phyloP scores from a whole-genome alignment of 495 filamentous ascomycete genomes.

The Hypoxylon rickii region DNA sequence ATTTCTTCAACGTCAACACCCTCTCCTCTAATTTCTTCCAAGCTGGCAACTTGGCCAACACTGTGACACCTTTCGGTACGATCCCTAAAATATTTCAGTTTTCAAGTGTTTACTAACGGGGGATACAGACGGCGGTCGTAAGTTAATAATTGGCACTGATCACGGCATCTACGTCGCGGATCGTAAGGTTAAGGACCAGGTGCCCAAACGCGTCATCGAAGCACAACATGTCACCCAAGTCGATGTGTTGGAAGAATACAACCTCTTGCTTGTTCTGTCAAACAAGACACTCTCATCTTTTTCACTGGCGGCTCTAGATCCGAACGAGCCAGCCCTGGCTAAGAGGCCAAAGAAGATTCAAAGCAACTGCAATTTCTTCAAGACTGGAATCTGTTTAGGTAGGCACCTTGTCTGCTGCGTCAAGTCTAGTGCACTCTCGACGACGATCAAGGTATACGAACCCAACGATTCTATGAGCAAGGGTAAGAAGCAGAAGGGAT shows the following conservation, averaged over 20 bases:
- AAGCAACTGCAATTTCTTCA: slow-evolving; percentile 97
- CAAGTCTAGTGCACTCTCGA: slow-evolving; percentile 85
- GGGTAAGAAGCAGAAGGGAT: slow-evolving; percentile 86
- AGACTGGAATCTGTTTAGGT: slow-evolving; percentile 90
- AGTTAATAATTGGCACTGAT: slow-evolving; percentile 92
- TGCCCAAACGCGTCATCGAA: slow-evolving; percentile 85
- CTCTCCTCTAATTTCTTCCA: slow-evolving; percentile 87
- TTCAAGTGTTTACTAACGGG: slow-evolving; percentile 40
- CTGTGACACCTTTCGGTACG: slow-evolving; percentile 86
- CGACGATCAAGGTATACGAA: slow-evolving; percentile 97
- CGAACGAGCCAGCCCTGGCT: slow-evolving; percentile 73
- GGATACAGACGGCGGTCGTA: slow-evolving; percentile 80
- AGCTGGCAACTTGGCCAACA: slow-evolving; percentile 81
- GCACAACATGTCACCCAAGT: slow-evolving; percentile 88
- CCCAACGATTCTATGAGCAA: slow-evolving; percentile 89
- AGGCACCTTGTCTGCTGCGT: slow-evolving; percentile 94
- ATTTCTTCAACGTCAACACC: slow-evolving; percentile 90
- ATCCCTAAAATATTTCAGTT: not conserved
- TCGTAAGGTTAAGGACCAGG: slow-evolving; percentile 76
- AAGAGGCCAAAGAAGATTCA: slow-evolving; percentile 97
- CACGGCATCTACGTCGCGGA: slow-evolving; percentile 90
- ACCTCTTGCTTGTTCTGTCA: slow-evolving; percentile 86
- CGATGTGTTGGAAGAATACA: slow-evolving; percentile 93
- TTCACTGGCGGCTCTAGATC: slow-evolving; percentile 78
- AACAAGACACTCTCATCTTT: slow-evolving; percentile 91